Evolutionary conservation across 495 filamentous ascomycete genomes (phyloP).

Genomic region (Penicillium macrosclerotiorum): DNA sequence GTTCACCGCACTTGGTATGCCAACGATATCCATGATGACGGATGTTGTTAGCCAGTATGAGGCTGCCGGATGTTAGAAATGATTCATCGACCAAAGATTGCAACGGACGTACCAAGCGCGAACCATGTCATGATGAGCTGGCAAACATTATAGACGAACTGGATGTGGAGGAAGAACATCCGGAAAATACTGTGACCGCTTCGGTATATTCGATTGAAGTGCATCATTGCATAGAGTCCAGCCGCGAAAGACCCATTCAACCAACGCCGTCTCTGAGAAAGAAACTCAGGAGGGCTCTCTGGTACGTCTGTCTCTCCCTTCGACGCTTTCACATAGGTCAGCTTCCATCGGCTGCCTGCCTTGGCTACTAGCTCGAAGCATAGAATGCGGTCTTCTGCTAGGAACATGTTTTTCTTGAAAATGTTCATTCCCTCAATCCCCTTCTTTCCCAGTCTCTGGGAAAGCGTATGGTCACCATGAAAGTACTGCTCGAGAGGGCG

Average conservation of each 20-base stretch:
- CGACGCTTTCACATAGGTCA: slow-evolving; percentile 94
- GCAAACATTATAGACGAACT: slow-evolving; percentile 83
- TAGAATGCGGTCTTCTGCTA: slow-evolving; percentile 98
- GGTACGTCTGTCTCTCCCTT: slow-evolving; percentile 98
- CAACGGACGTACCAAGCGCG: slow-evolving; percentile 60
- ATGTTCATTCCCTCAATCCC: slow-evolving; percentile 99
- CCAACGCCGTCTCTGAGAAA: slow-evolving; percentile 86
- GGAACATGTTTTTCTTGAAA: slow-evolving; percentile 99
- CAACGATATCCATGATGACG: slow-evolving; percentile 90
- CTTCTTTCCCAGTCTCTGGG: slow-evolving; percentile 90
- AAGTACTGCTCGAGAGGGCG: slow-evolving; percentile 97
- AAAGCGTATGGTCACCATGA: slow-evolving; percentile 95
- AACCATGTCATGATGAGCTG: slow-evolving; percentile 87
- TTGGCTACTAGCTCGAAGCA: slow-evolving; percentile 99
- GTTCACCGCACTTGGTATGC: slow-evolving; percentile 51
- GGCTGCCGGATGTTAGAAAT: slow-evolving; percentile 33
- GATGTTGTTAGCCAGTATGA: slow-evolving; percentile 90
- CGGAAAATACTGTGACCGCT: slow-evolving; percentile 84
- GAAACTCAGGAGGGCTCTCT: slow-evolving; percentile 82
- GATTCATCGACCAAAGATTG: background rate
- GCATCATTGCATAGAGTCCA: slow-evolving; percentile 87
- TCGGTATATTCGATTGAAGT: slow-evolving; percentile 91
- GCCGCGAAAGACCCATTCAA: slow-evolving; percentile 92
- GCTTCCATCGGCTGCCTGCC: slow-evolving; percentile 95
- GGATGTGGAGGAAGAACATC: slow-evolving; percentile 90